Evolutionary conservation across 805 yeast genomes (phyloP).

Genomic region (Maudiozyma saulgeensis): DNA sequence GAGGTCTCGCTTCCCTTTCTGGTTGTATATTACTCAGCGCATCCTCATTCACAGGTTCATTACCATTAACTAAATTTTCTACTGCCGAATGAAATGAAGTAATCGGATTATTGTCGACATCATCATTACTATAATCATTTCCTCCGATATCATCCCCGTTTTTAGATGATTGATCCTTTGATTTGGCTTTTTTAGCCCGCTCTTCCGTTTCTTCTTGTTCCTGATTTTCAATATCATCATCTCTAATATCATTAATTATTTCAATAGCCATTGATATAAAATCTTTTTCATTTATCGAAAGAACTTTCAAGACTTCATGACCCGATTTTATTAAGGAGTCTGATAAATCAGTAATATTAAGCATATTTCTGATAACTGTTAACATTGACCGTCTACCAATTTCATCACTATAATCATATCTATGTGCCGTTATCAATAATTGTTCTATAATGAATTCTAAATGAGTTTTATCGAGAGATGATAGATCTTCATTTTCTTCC

Average conservation of each 20-base stretch:
- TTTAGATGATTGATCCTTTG: background rate
- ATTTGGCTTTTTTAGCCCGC: slow-evolving; percentile 20
- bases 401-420: slow-evolving; percentile 83
- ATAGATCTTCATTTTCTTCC: slow-evolving; percentile 6
- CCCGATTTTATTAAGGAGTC: slow-evolving; percentile 47
- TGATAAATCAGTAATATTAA: slow-evolving; percentile 47
- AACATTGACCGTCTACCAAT: slow-evolving; percentile 76
- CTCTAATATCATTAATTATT: slow-evolving; percentile 75
- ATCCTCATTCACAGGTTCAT: slow-evolving; percentile 2
- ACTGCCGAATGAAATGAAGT: slow-evolving; percentile 42
- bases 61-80: slow-evolving; percentile 29
- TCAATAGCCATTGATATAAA: slow-evolving; percentile 80
- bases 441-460: slow-evolving; percentile 70
- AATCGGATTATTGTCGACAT: slow-evolving; percentile 27
- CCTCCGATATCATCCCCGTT: too few species aligned
- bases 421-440: slow-evolving; percentile 52
- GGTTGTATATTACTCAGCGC: slow-evolving; percentile 19
- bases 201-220: slow-evolving; percentile 21
- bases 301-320: slow-evolving; percentile 54
- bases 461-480: slow-evolving; percentile 42
- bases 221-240: slow-evolving; percentile 40
- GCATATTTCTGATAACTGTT: slow-evolving; percentile 45
- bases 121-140: slow-evolving; percentile 2
- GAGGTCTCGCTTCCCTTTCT: slow-evolving; percentile 30
- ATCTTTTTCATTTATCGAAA: slow-evolving; percentile 74